Conservation (phyloP, 768 basidiomycete genomes). For the Leccinum fibrillosum region DNA sequence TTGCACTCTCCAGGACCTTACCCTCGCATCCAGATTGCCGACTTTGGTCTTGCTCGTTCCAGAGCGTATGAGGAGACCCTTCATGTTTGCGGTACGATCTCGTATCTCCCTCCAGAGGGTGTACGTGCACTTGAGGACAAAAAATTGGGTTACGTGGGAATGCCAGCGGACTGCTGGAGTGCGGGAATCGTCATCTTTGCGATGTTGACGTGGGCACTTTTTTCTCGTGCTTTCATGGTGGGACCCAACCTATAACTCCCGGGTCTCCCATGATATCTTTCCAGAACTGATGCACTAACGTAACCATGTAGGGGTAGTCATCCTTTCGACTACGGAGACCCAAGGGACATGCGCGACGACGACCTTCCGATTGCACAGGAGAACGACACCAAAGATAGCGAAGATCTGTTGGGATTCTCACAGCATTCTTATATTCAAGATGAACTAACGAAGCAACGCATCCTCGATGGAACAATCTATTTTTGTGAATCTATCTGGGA, state of each 20-base stretch:
- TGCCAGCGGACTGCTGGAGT: conserved; percentile 93
- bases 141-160: conserved; percentile 68
- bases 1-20: conserved; percentile 78
- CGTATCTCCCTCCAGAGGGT: conserved; percentile 84
- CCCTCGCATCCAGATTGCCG: conserved; percentile 80
- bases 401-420: conserved; percentile 29
- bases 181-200: conserved; percentile 78
- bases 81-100: conserved; percentile 85
- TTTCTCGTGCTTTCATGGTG: not conserved
- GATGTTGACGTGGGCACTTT: conserved; percentile 69
- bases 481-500: conserved; percentile 58
- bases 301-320: conserved; percentile 55
- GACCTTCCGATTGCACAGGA: conserved; percentile 9
- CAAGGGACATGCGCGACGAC: conserved; percentile 13
- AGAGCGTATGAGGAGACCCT: conserved; percentile 79
- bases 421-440: conserved; percentile 46
- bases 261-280: not conserved
- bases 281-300: conserved; percentile 8
- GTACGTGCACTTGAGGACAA: conserved; percentile 75
- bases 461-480: conserved; percentile 58
- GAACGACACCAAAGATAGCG: conserved; percentile 32
- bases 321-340: conserved; percentile 66
- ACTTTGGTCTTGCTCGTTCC: conserved; percentile 81
- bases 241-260: not conserved
- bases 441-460: conserved; percentile 62